phyloP scores from a whole-genome alignment of 2,329 filamentous ascomycete species.

The Pezicula radicicola region DNA sequence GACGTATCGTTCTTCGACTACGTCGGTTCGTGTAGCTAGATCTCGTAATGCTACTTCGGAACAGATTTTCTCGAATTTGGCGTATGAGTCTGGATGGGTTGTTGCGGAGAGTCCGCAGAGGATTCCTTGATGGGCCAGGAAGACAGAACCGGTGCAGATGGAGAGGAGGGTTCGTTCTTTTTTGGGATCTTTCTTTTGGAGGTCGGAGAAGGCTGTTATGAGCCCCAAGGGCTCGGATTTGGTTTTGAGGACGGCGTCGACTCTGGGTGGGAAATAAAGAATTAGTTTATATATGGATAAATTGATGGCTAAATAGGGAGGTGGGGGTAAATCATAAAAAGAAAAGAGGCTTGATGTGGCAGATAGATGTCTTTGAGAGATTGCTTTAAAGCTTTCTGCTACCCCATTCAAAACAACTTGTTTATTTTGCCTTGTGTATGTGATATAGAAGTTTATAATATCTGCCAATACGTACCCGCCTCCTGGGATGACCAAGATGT shows the following conservation, averaged over 20 bases:
- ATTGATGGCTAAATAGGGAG: too few species aligned
- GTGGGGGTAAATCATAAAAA: too few species aligned
- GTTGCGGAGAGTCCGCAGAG: conserved; percentile 77
- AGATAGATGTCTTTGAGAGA: too few species aligned
- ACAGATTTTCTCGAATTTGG: conserved; percentile 78
- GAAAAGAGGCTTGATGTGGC: too few species aligned
- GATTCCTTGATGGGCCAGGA: conserved; percentile 74
- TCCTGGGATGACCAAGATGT: conserved; percentile 75
- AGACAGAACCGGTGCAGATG: conserved; percentile 75
- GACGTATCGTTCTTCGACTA: conserved; percentile 81
- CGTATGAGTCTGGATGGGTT: conserved; percentile 77
- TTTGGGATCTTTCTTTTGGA: conserved; percentile 74
- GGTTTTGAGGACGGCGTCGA: conserved; percentile 60
- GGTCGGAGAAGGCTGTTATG: conserved; percentile 73
- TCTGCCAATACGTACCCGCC: conserved; percentile 36
- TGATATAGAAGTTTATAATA: too few species aligned
- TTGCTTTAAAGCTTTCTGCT: too few species aligned
- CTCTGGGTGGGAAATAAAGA: conserved; percentile 14
- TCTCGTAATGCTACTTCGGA: conserved; percentile 69
- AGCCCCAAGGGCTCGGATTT: conserved; percentile 67
- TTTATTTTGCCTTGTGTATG: too few species aligned
- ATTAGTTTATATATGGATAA: too few species aligned
- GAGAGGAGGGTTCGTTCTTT: conserved; percentile 80
- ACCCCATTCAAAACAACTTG: too few species aligned
- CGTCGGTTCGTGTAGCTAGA: conserved; percentile 74